Evolutionary conservation across 306 rosid genomes (phyloP), one percentile per base, ranked within the genome.

Genomic region (Biancaea sappan): DNA sequence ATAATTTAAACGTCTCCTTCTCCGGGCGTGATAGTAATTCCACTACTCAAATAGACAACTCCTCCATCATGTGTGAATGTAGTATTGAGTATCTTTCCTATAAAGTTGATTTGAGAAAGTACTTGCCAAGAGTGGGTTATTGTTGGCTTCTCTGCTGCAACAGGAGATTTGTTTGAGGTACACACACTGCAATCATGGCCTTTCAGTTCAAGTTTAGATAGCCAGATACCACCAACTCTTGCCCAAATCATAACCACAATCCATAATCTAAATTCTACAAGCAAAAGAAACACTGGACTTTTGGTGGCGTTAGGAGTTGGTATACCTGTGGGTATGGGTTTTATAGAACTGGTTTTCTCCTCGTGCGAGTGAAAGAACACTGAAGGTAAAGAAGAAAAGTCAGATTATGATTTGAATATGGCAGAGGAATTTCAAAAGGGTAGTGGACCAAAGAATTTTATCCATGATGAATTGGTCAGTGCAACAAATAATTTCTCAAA

Each of bases 141-240:
- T 44, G 1, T 81, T 70, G 85, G 85, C 8, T 81, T 84, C 81
- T 77, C 85, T 57, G 79, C 75, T 57, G 74, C 81, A 19, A 81
- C 79, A 3, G 81, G 81, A 81, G 6, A 0, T 11, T 0, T 0
- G 19, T 15, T 4, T 40, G 75, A 71, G 47, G 22, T 56, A 14
- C 66, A 71, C 8, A 46, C 15, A 7, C 14, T 76, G 18, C 0
- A 12, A 8, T 76, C 84, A 31, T 81, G 81, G 85, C 14, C 64
- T 56, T 81, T 81, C 22, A 71, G 7, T 48, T 81, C 85, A 46
- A 80, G 10, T 40, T 80, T 73, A n/a, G n/a, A n/a, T n/a, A n/a
- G n/a, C n/a, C n/a, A n/a, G n/a, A n/a, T n/a, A n/a, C n/a, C n/a
- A n/a, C 10, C 59, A 25, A 13, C 13, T n/a, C n/a, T n/a, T n/a